Base-by-base conservation (phyloP, 345 rosid genomes). In the Heritiera littoralis region DNA sequence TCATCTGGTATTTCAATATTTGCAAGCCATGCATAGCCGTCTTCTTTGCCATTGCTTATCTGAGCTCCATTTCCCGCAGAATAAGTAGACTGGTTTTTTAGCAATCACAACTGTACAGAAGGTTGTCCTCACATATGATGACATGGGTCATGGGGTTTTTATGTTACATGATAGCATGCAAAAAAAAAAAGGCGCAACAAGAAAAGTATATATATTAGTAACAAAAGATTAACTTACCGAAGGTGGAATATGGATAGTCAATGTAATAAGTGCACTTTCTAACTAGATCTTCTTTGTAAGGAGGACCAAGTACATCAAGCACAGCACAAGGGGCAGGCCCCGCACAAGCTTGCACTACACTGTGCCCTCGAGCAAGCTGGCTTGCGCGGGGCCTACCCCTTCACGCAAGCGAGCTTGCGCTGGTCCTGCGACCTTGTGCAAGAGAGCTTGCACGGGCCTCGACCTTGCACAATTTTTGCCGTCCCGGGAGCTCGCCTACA, bases 261-360 rank as follows among this genome's bases (percentile, higher is more conserved):
- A 86, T 71, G 86, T 96, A 94, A 77, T 96, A 96, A 76, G 92
- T 88, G 74, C 99, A 96, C 80, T 52, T 85, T 84, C 98, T 87
- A 84, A 97, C 97, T 3, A 66, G 86, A 52, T 82, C 89, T 89
- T 94, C 98, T 12, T 81, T 74, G 80, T 96, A 96, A 46, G 99
- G 90, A 80, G 99, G 99, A 48, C 98, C 77, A 70, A 96, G 98
- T 83, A 94, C 81, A 84, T 96, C 98, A 9, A 96, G 94, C 74
- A 96, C 91, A 0, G 98, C 98, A 82, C 98, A 92, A 32, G 99
- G 97, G 52, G 95, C 28, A 23, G 28, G 28, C 28, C 28, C 0
- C 28, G 28, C 28, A 23, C 28, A 23, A 23, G 28, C 28, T 23
- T 23, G 28, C 28, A 23, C 28, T 23, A 23, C 28, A 0, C 28